phyloP scores from a whole-genome alignment of 169 alveolate genomes.

The Toxoplasma gondii region DNA sequence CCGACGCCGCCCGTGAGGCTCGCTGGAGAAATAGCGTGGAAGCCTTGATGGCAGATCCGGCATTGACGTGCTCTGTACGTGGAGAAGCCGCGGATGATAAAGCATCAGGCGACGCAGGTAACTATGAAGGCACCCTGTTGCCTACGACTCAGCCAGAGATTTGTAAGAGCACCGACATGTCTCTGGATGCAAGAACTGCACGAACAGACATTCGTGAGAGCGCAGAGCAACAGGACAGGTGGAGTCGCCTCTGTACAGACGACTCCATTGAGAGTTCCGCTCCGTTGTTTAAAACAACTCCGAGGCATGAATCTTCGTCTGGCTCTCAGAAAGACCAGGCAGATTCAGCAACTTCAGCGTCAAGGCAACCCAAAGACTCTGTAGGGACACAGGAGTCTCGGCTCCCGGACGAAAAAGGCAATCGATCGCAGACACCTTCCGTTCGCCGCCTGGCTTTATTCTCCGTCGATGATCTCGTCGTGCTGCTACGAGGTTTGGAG shows the following conservation, averaged over 20 bases:
- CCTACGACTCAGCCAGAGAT: not conserved
- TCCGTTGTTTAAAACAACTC: not conserved
- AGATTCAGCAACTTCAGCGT: not conserved
- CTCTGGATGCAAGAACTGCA: not conserved
- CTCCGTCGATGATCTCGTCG: slow-evolving; percentile 27
- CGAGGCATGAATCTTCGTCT: not conserved
- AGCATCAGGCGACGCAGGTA: not conserved
- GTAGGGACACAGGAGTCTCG: too few relatives aligned
- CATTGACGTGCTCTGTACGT: too few relatives aligned
- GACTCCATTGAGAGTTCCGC: not conserved
- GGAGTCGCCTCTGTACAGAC: not conserved
- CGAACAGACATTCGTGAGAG: not conserved
- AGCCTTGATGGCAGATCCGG: not conserved
- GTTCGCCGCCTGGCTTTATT: not conserved
- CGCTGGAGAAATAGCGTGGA: not conserved
- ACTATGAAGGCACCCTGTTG: not conserved
- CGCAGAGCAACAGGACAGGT: not conserved
- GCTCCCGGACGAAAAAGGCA: too few relatives aligned
- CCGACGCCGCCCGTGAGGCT: not conserved
- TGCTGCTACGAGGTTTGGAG: slow-evolving; percentile 26
- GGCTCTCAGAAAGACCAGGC: not conserved
- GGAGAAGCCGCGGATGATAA: too few relatives aligned
- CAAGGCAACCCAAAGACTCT: too few relatives aligned
- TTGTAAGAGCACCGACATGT: not conserved
- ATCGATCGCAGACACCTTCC: not conserved